A percentile compares a stretch with the other conserved stretches of the same genome.
phyloP scores from a whole-genome alignment of 1,284 basidiomycete genomes.

The Moesziomyces sp. region DNA sequence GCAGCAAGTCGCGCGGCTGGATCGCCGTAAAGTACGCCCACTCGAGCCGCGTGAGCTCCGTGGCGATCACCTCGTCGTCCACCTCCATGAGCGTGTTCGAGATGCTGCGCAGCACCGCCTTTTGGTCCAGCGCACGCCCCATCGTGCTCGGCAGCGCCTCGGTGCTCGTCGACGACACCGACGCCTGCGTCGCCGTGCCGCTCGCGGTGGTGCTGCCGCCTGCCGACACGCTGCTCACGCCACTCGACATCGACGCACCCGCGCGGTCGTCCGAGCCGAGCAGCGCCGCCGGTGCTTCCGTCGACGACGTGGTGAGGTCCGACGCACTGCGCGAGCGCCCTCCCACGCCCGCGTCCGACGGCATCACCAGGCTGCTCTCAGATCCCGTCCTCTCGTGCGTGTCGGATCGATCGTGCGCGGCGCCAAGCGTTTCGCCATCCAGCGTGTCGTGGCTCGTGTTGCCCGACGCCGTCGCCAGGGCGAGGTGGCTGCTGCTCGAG shows the following conservation, averaged over 20 bases:
- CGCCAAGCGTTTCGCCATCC: constrained; percentile 3
- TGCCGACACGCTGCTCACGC: constrained; percentile 7
- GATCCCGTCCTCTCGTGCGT: constrained; percentile 29
- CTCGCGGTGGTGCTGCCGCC: not conserved
- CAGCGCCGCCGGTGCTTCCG: constrained; percentile 6
- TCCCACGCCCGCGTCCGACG: constrained; percentile 9
- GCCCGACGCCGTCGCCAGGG: constrained; percentile 13
- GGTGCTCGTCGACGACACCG: constrained; percentile 11
- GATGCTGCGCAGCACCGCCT: constrained; percentile 44
- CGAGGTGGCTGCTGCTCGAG: constrained; percentile 18
- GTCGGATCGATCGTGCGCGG: constrained; percentile 6
- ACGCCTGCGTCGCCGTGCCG: constrained; percentile 3
- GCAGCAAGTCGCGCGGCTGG: constrained; percentile 56
- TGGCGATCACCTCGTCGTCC: constrained; percentile 54
- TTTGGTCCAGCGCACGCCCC: constrained; percentile 32
- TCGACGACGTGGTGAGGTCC: constrained; percentile 39
- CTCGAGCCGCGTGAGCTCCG: constrained; percentile 58
- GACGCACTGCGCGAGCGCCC: constrained; percentile 42
- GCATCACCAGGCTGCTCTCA: constrained; percentile 32
- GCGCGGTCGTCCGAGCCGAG: constrained; percentile 3
- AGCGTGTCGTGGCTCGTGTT: constrained; percentile 33
- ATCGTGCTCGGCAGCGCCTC: constrained; percentile 3
- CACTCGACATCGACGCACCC: constrained; percentile 2
- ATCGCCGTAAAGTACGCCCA: constrained; percentile 59
- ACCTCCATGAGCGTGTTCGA: constrained; percentile 57